Conservation (phyloP, 805 yeast species). For the Saturnispora sekii region DNA sequence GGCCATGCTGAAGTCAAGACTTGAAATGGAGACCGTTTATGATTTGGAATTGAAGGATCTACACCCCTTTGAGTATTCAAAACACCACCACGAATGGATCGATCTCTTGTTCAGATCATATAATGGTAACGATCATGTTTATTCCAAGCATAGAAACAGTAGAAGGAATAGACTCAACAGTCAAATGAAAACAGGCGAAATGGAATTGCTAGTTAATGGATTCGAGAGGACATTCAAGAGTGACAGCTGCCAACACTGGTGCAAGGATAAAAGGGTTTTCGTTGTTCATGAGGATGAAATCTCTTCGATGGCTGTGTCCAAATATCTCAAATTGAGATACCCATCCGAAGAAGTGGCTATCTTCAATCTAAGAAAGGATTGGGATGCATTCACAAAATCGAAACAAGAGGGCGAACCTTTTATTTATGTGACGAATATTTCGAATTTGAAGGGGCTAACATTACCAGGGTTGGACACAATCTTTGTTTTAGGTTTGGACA, state of each 20-base stretch:
- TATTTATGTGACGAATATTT: slow-evolving; percentile 19
- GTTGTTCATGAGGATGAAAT: slow-evolving; percentile 24
- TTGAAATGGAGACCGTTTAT: slow-evolving; percentile 1
- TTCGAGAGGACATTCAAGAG: slow-evolving; percentile 17
- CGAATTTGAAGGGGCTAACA: slow-evolving; percentile 20
- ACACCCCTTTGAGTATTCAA: slow-evolving; percentile 20
- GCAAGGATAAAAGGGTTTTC: slow-evolving; percentile 11
- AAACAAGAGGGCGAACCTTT: slow-evolving; percentile 9
- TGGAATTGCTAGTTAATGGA: slow-evolving; percentile 20
- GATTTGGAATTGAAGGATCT: slow-evolving; percentile 18
- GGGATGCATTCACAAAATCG: slow-evolving; percentile 10
- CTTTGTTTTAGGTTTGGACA: slow-evolving; percentile 26
- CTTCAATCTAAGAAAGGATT: slow-evolving; percentile 13
- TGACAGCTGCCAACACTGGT: slow-evolving; percentile 4
- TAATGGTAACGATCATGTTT: slow-evolving; percentile 17
- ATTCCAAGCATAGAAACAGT: slow-evolving; percentile 18
- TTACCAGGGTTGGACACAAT: slow-evolving; percentile 21
- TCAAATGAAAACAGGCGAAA: slow-evolving; percentile 14
- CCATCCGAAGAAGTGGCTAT: slow-evolving; percentile 9
- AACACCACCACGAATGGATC: slow-evolving; percentile 14
- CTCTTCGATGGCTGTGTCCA: slow-evolving; percentile 13
- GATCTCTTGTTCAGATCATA: slow-evolving; percentile 16
- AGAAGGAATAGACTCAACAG: slow-evolving; percentile 12
- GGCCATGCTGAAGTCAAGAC: slow-evolving; percentile 5
- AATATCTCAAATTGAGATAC: slow-evolving; percentile 8